Base-by-base conservation (phyloP, 352 stramenopile species). In the Globisporangium middletonii region DNA sequence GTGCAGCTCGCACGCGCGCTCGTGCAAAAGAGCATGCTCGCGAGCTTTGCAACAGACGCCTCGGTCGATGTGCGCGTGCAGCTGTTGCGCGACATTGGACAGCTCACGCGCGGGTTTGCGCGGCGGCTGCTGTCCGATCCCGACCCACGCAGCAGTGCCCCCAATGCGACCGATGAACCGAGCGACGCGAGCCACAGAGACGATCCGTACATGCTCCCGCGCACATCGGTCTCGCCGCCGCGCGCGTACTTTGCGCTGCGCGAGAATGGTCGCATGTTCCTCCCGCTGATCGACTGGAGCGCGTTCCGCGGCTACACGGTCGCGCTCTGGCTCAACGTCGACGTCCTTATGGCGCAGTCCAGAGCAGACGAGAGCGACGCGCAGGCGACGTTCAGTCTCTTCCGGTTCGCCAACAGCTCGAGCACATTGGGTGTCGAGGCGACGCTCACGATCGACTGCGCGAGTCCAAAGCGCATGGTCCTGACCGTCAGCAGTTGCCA, bases 231-330 rank as follows among this genome's bases (percentile, higher is more conserved):
- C 11, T 42, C 69, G 43, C 79, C 76, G 27, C 81, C 83, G 16
- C 70, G 62, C 3, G 77, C 81, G 57, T 90, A 86, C 63, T 92
- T 90, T 44, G 67, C 59, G 35, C 85, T 94, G 42, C 72, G 54
- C 4, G 75, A 75, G 16, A 86, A 79, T 27, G 76, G 80, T 15
- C 65, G 69, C n/a, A 83, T 94, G 72, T 70, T 86, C 48, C 60
- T 94, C 30, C 85, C 85, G 4, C 75, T 88, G 26, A 69, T 94
- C 35, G 79, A 91, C 60, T 94, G 85, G 85, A 72, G 68, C 18
- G 69, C 73, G 18, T 94, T 94, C 59, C 79, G 85, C 27, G 82
- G 82, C 0, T 94, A 91, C 63, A 84, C 85, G 4, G 69, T 94
- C 27, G 77, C 79, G 38, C 42, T 94, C 26, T 94, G 85, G 85